These are phyloP conservation scores for Salvia rosmarinus DNA, from an alignment of 257 asterid genomes.

Conservation along the genomic window DNA sequence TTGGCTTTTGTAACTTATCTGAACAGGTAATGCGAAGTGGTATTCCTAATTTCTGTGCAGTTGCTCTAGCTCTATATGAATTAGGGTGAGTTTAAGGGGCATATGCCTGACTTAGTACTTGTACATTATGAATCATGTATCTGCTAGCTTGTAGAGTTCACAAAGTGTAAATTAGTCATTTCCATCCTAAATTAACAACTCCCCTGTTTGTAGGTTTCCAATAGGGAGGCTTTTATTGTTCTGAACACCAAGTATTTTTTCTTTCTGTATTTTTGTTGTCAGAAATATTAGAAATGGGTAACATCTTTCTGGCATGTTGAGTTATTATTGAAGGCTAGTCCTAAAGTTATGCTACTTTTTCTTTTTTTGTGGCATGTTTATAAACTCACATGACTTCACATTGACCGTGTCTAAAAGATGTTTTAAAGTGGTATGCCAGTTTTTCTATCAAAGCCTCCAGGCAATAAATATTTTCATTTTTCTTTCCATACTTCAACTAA, in stretches of 20 bases:
- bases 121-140: conserved; percentile 23
- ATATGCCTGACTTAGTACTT: conserved; percentile 21
- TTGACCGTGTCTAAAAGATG: conserved; percentile 5
- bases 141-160: conserved; percentile 18
- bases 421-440: background rate
- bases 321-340: background rate
- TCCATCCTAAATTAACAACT: conserved; percentile 9
- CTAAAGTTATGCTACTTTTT: background rate
- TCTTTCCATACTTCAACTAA: background rate
- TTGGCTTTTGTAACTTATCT: conserved; percentile 30
- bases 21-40: conserved; percentile 96
- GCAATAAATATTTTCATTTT: conserved; percentile 10
- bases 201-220: conserved; percentile 5
- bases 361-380: background rate
- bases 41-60: conserved; percentile 95
- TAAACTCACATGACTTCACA: background rate
- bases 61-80: conserved; percentile 88
- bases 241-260: background rate
- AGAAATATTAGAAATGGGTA: background rate
- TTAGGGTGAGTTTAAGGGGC: conserved; percentile 72
- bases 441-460: background rate
- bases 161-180: background rate
- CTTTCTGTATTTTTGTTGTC: background rate
- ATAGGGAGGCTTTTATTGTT: conserved; percentile 18
- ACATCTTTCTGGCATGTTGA: background rate